Evolutionary conservation across 495 filamentous ascomycete species (phyloP).

Genomic region (Penicillium maclennaniae): DNA sequence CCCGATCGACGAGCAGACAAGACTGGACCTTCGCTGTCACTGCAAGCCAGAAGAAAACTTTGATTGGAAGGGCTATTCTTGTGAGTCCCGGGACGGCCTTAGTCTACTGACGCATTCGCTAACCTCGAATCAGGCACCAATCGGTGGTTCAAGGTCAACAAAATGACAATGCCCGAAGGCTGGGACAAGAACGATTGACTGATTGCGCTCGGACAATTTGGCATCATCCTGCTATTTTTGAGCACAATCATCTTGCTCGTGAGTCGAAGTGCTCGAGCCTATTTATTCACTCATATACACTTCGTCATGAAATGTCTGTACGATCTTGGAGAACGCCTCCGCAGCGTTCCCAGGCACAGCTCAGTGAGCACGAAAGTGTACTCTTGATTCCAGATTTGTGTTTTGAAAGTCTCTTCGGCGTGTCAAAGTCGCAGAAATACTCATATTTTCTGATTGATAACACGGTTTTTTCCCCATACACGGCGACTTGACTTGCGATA

Average conservation of each 20-base stretch:
- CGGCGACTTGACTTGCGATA: constrained; percentile 5
- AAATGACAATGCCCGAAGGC: constrained; percentile 74
- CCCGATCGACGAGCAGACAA: constrained; percentile 76
- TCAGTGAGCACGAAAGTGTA: constrained; percentile 10
- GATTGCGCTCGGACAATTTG: constrained; percentile 17
- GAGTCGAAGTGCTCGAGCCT: constrained; percentile 21
- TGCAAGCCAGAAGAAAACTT: constrained; percentile 97
- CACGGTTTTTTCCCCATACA: not conserved
- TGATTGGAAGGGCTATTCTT: constrained; percentile 97
- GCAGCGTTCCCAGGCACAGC: constrained; percentile 5
- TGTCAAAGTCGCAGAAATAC: not conserved
- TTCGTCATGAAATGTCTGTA: constrained; percentile 9
- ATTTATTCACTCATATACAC: constrained; percentile 19
- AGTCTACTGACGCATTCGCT: not conserved
- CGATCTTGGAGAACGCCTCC: constrained; percentile 8
- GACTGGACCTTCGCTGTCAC: constrained; percentile 79
- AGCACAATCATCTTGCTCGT: constrained; percentile 18
- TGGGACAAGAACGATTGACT: constrained; percentile 64
- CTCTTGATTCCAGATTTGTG: not conserved
- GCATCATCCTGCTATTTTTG: constrained; percentile 16
- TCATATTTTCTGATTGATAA: not conserved
- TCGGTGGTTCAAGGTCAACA: constrained; percentile 77
- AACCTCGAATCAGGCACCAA: constrained; percentile 58
- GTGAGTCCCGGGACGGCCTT: constrained; percentile 48
- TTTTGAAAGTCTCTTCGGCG: not conserved